Evolutionary conservation across 768 basidiomycete genomes (phyloP).

Genomic region (Thelephora aurantiotincta): DNA sequence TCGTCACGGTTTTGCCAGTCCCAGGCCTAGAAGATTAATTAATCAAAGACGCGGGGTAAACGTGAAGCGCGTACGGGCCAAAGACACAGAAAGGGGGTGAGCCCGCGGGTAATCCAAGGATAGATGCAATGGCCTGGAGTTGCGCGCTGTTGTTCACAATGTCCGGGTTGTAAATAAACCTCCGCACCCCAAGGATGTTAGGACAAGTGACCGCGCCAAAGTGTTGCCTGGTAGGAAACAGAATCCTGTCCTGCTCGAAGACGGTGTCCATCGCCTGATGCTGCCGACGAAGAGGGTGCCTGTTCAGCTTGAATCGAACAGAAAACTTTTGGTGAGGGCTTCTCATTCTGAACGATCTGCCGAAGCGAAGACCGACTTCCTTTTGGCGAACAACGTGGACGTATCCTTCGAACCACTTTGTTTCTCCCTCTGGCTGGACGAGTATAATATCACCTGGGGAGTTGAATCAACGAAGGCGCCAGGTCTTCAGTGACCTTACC

Average conservation of each 20-base stretch:
- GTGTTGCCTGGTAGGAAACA: conserved; percentile 32
- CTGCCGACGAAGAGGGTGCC: conserved; percentile 40
- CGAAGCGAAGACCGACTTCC: conserved; percentile 38
- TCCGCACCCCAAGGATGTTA: background rate
- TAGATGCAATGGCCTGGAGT: conserved; percentile 31
- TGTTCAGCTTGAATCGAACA: conserved; percentile 40
- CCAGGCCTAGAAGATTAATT: conserved; percentile 28
- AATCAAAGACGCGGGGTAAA: background rate
- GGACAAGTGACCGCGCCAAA: conserved; percentile 8
- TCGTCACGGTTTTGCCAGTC: conserved; percentile 55
- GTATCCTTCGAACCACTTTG: conserved; percentile 42
- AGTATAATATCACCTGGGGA: conserved; percentile 26
- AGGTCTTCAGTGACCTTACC: background rate
- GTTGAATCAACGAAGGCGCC: background rate
- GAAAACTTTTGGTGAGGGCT: conserved; percentile 26
- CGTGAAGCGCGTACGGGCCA: conserved; percentile 34
- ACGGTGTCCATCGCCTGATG: conserved; percentile 39
- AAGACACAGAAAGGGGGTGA: conserved; percentile 44
- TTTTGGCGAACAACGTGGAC: conserved; percentile 36
- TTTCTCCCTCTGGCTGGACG: conserved; percentile 26
- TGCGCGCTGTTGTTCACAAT: conserved; percentile 34
- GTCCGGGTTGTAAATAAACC: conserved; percentile 25
- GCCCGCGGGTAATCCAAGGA: conserved; percentile 28
- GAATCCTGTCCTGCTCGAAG: conserved; percentile 28
- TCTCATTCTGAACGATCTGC: conserved; percentile 21